These are phyloP conservation scores for Dendrobium officinale DNA, from an alignment of 106 monocot species.

Conservation along the genomic window DNA sequence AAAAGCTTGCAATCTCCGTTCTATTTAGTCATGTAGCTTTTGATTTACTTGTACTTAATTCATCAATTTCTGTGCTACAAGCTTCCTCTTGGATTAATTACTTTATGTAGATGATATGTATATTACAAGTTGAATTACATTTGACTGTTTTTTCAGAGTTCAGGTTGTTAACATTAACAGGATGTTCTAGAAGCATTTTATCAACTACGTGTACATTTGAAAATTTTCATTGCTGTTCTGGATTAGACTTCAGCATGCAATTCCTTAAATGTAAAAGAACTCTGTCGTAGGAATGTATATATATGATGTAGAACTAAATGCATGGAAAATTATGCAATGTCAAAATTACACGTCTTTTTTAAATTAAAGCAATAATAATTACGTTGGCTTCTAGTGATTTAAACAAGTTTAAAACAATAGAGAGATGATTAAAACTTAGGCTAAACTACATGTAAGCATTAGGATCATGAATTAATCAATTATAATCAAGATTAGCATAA, in stretches of 20 bases:
- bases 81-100: background rate
- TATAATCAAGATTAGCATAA: no score
- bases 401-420: no score
- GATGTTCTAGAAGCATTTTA: background rate
- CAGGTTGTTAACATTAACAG: background rate
- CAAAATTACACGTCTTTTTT: no score
- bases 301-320: no score
- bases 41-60: background rate
- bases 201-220: background rate
- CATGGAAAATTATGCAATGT: no score
- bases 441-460: no score
- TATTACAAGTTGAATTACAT: background rate
- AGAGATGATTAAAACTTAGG: no score
- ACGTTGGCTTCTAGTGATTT: no score
- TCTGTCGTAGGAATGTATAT: background rate
- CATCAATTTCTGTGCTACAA: background rate
- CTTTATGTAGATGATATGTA: background rate
- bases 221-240: background rate
- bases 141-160: background rate
- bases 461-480: no score
- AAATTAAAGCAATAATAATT: no score
- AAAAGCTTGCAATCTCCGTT: background rate
- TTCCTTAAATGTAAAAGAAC: background rate
- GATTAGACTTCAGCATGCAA: background rate
- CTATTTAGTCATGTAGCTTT: background rate